These are phyloP conservation scores for Cyberlindnera petersonii DNA, from an alignment of 805 yeast species.

Conservation along the genomic window DNA sequence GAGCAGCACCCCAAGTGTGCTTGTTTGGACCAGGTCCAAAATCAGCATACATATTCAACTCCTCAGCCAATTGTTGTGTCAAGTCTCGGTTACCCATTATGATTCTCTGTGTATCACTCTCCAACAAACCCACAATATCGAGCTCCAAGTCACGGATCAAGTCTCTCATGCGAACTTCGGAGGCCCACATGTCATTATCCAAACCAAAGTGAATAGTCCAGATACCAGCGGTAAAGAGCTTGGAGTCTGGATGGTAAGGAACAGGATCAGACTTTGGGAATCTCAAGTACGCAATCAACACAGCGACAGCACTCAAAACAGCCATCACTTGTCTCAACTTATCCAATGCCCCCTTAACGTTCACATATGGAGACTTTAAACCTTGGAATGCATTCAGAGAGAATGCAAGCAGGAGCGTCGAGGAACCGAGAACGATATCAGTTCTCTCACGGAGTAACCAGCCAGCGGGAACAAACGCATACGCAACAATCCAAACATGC, in stretches of 20 bases:
- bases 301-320: slow-evolving; percentile 41
- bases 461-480: slow-evolving; percentile 97
- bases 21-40: slow-evolving; percentile 97
- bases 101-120: slow-evolving; percentile 89
- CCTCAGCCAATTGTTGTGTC: slow-evolving; percentile 88
- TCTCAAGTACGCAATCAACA: slow-evolving; percentile 51
- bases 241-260: slow-evolving; percentile 65
- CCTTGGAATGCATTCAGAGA: slow-evolving; percentile 40
- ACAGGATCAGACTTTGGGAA: slow-evolving; percentile 57
- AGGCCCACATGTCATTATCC: slow-evolving; percentile 97
- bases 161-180: slow-evolving; percentile 84
- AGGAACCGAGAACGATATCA: slow-evolving; percentile 60
- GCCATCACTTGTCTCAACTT: slow-evolving; percentile 28
- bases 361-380: slow-evolving; percentile 3
- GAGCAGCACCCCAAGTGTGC: slow-evolving; percentile 97
- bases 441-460: slow-evolving; percentile 83
- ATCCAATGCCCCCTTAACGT: slow-evolving; percentile 7
- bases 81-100: slow-evolving; percentile 95
- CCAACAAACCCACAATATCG: slow-evolving; percentile 87
- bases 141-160: slow-evolving; percentile 81
- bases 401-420: slow-evolving; percentile 48
- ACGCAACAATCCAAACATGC: slow-evolving; percentile 96
- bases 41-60: slow-evolving; percentile 90
- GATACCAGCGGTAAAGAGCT: slow-evolving; percentile 86
- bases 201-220: slow-evolving; percentile 98